Evolutionary conservation across 345 rosid species (phyloP).

Genomic region (Salix viminalis): DNA sequence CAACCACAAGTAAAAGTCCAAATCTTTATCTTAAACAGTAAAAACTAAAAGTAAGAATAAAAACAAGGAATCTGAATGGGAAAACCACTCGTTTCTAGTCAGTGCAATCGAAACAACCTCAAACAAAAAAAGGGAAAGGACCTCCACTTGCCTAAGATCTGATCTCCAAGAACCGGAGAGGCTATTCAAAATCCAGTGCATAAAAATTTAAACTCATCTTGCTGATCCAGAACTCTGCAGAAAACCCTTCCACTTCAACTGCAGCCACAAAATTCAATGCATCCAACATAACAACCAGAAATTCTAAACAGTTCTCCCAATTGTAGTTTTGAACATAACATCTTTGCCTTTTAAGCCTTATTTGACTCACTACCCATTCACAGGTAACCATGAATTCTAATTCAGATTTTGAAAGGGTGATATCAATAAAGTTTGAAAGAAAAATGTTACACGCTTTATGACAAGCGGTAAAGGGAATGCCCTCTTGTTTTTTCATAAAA

Average conservation of each 20-base stretch:
- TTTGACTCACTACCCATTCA: neutral
- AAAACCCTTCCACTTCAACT: neutral
- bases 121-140: neutral
- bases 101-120: neutral
- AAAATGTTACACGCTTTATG: neutral
- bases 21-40: neutral
- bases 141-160: neutral
- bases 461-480: neutral
- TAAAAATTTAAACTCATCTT: neutral
- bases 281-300: neutral
- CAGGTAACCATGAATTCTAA: neutral
- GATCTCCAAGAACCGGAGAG: neutral
- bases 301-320: neutral
- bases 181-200: neutral
- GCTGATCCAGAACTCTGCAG: neutral
- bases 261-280: neutral
- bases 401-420: neutral
- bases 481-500: neutral
- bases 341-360: neutral
- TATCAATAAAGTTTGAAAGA: neutral
- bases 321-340: neutral
- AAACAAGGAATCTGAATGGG: neutral
- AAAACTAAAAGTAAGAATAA: neutral
- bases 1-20: neutral
- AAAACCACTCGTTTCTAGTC: neutral